These are phyloP conservation scores for Ottelia alismoides DNA, from an alignment of 106 monocot species.

Conservation along the genomic window DNA sequence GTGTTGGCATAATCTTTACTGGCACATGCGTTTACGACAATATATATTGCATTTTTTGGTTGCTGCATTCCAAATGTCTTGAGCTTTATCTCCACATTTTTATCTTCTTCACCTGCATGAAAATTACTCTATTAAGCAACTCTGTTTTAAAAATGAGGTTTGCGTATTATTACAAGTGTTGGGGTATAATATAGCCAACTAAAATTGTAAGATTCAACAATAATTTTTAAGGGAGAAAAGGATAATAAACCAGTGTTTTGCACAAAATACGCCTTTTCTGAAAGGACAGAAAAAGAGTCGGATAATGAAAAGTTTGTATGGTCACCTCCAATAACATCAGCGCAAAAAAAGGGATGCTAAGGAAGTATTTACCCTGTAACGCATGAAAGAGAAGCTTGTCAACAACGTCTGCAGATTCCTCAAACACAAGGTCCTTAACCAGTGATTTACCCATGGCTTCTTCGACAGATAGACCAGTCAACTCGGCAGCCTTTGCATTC, in stretches of 20 bases:
- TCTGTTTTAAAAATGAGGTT: no score
- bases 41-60: slow-evolving; percentile 43
- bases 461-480: slow-evolving; percentile 63
- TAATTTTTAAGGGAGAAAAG: no score
- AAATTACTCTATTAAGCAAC: no score
- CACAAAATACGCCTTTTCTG: no score
- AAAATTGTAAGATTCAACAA: no score
- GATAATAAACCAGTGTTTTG: no score
- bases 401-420: slow-evolving; percentile 50
- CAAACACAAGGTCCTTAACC: slow-evolving; percentile 70
- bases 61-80: slow-evolving; percentile 63
- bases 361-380: slow-evolving; percentile 72
- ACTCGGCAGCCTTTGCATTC: slow-evolving; percentile 81
- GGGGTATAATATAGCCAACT: no score
- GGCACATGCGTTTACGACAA: slow-evolving; percentile 89
- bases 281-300: no score
- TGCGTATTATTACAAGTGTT: no score
- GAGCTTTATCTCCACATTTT: slow-evolving; percentile 85
- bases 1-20: slow-evolving; percentile 70
- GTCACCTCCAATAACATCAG: no score
- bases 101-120: slow-evolving; percentile 87
- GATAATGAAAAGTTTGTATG: no score
- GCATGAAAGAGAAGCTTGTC: slow-evolving; percentile 62
- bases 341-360: no score
- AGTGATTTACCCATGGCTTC: slow-evolving; percentile 92